Conservation (phyloP, 202 grass and related monocot species). For the Setaria viridis region DNA sequence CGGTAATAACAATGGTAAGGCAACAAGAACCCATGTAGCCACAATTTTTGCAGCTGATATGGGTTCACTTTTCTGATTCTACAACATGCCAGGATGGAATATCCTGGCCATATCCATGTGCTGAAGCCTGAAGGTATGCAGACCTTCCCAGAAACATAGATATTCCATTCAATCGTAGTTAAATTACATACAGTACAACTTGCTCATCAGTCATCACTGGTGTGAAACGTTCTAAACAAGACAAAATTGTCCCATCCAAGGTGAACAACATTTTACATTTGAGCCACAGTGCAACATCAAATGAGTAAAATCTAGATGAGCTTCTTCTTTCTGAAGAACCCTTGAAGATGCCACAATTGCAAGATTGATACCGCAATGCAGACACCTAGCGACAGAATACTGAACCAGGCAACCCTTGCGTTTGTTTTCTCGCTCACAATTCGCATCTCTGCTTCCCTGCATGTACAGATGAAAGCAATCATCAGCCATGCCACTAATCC, state of each 20-base stretch:
- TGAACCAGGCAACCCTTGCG: slow-evolving; percentile 77
- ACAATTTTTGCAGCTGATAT: neutral
- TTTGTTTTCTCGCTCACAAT: slow-evolving; percentile 86
- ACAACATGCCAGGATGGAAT: slow-evolving; percentile 4
- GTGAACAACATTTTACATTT: slow-evolving; percentile 21
- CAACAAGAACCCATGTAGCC: neutral
- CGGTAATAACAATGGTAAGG: slow-evolving; percentile 8
- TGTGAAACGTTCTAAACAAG: slow-evolving; percentile 26
- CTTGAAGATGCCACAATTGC: slow-evolving; percentile 87
- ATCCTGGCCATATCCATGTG: neutral
- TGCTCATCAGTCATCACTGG: neutral
- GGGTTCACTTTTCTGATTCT: neutral
- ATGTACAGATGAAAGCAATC: slow-evolving; percentile 37
- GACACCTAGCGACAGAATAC: slow-evolving; percentile 78
- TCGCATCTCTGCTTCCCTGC: slow-evolving; percentile 86
- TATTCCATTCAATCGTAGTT: slow-evolving; percentile 1
- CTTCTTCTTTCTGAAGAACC: slow-evolving; percentile 92
- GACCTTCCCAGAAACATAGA: neutral
- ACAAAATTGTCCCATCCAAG: slow-evolving; percentile 15
- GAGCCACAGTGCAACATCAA: slow-evolving; percentile 30
- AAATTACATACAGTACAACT: slow-evolving; percentile 40
- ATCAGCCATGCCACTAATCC: slow-evolving; percentile 6
- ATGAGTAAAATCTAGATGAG: slow-evolving; percentile 66
- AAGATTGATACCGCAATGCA: slow-evolving; percentile 70
- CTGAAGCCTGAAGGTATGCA: neutral